Evolutionary conservation across 768 basidiomycete species (phyloP), one percentile per base, ranked within the genome.

Genomic region (Termitomyces sp.): DNA sequence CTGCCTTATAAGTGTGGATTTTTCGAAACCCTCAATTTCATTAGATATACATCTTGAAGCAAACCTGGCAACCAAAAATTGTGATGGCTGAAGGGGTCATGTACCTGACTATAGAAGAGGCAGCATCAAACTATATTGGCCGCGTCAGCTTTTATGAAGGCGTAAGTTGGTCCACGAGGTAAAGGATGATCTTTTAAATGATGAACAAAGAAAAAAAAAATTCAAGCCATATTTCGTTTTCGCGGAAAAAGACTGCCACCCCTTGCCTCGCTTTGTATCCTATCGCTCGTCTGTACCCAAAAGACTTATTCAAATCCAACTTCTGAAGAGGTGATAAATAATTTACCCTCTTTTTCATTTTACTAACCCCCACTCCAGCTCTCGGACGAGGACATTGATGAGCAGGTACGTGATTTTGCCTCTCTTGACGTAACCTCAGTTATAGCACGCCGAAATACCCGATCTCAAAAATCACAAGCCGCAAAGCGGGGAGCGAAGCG

Each of bases 41-140:
- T 5, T n/a, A 57, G 56, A 57, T 57, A 8, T 57, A 47, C 15
- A 31, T 57, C 36, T 17, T 52, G 31, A 52, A 52, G 20, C 51
- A 52, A 37, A 1, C 14, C 17, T 52, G 51, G 34, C 51, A 46
- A 9, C 46, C 46, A 3, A 37, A 11, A 17, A 20, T 14, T 3
- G 31, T 46, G 1, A 15, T 4, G 7, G 9, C 45, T 11, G 56
- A 57, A 37, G 56, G 45, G 36, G 56, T 36, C 10, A 7, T 57
- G n/a, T 57, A 36, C 25, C 46, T 46, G 5, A 9, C 31, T 14
- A 12, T 12, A 17, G 45, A 48, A 11, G 31, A 57, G 6, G 56
- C 46, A 0, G 32, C 0, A 37, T 12, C 10, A 6, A 4, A 48
- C 12, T n/a, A 57, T 14, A 48, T 57, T 25, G 34, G 56, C 11